Evolutionary conservation across 2,329 filamentous ascomycete genomes (phyloP).

Genomic region (Aspergillus neotritici): DNA sequence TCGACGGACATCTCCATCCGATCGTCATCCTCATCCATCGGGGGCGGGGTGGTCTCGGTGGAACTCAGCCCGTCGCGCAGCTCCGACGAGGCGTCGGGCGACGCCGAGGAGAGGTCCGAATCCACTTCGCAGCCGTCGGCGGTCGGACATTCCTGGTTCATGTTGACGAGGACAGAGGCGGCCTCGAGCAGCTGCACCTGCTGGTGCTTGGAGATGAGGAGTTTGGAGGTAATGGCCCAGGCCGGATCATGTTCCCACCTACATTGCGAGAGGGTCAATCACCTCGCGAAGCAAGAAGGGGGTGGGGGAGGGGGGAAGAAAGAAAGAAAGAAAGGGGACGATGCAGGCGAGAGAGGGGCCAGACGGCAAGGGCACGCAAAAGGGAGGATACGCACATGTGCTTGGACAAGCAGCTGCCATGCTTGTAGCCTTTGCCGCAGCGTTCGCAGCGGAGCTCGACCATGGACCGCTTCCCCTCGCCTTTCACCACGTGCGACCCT

Average conservation of each 20-base stretch:
- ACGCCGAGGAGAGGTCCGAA: conserved; percentile 76
- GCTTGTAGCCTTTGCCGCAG: conserved; percentile 99
- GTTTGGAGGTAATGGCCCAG: conserved; percentile 94
- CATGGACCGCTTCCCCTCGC: conserved; percentile 70
- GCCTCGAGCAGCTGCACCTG: conserved; percentile 97
- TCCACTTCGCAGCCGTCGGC: conserved; percentile 61
- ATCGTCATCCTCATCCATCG: conserved; percentile 55
- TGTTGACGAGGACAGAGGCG: conserved; percentile 88
- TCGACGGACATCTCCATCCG: conserved; percentile 43
- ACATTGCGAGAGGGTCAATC: conserved; percentile 42
- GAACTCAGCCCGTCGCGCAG: conserved; percentile 70
- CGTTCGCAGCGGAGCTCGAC: conserved; percentile 92
- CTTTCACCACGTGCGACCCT: conserved; percentile 74
- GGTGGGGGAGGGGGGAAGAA: conserved; percentile 27
- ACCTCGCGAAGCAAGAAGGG: conserved; percentile 20
- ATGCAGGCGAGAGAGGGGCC: conserved; percentile 38
- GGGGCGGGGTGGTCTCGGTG: conserved; percentile 86
- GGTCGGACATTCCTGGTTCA: conserved; percentile 65
- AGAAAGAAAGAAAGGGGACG: conserved; percentile 26
- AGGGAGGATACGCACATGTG: conserved; percentile 84
- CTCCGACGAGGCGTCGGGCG: conserved; percentile 77
- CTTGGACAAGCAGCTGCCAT: conserved; percentile 99
- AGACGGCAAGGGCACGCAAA: conserved; percentile 46
- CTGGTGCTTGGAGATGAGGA: conserved; percentile 98
- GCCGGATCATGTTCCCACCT: conserved; percentile 99